Conservation (phyloP, 2,329 filamentous ascomycete genomes). For the Fusarium subglutinans region DNA sequence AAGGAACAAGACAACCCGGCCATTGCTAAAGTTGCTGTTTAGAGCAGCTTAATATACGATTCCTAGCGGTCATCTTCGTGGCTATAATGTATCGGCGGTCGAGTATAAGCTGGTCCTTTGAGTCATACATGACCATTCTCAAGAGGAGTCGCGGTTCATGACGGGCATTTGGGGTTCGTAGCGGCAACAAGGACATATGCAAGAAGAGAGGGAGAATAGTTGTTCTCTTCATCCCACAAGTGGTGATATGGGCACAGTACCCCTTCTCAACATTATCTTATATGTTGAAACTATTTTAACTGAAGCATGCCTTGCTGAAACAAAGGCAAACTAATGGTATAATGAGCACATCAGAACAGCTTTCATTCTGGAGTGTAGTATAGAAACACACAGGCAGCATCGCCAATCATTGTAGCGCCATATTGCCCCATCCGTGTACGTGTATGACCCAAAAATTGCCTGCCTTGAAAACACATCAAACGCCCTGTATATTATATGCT, state of each 20-base stretch:
- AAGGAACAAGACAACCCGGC: neutral
- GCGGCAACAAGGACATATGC: neutral
- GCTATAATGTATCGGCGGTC: neutral
- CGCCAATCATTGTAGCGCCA: constrained; percentile 3
- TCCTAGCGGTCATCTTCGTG: neutral
- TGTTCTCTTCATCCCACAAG: neutral
- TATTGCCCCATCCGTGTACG: constrained; percentile 13
- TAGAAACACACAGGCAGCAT: neutral
- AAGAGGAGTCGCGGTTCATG: neutral
- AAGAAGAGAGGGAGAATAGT: neutral
- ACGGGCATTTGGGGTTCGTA: neutral
- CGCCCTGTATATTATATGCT: constrained; percentile 20
- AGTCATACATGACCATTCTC: neutral
- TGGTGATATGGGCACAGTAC: neutral
- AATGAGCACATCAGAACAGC: neutral
- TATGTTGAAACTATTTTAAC: constrained; percentile 7
- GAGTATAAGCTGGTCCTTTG: neutral
- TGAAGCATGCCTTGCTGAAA: constrained; percentile 13
- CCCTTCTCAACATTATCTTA: neutral
- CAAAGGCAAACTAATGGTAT: constrained; percentile 28
- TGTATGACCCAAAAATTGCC: constrained; percentile 13
- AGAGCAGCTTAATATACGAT: neutral
- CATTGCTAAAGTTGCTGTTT: neutral
- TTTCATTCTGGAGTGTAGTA: neutral
- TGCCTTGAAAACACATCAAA: constrained; percentile 17